Percentiles rank a stretch among this genome's conserved stretches.
Evolutionary conservation across 1,139 yeast species (phyloP).

Genomic region (Meyerozyma smithsonii): DNA sequence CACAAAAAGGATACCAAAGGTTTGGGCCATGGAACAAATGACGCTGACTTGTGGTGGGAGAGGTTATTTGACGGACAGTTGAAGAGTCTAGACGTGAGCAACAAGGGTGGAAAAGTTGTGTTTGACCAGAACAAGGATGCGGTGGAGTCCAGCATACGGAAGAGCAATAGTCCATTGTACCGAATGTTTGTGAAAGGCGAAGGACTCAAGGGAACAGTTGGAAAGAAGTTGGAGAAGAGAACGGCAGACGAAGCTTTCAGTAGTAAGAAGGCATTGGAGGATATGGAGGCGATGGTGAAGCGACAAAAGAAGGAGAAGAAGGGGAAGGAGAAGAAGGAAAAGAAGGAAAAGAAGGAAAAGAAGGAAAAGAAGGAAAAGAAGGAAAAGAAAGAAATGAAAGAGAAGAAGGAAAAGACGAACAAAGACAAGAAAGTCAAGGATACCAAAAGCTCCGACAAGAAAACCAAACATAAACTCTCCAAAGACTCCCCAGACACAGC

Average conservation of each 20-base stretch:
- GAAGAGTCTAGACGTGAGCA: constrained; percentile 64
- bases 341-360: constrained; percentile 6
- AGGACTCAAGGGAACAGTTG: constrained; percentile 74
- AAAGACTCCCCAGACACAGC: too few relatives aligned
- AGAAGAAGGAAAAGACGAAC: constrained; percentile 7
- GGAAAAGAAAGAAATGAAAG: constrained; percentile 5
- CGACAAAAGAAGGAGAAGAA: constrained; percentile 7
- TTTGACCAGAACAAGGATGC: constrained; percentile 42
- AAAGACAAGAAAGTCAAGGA: constrained; percentile 5
- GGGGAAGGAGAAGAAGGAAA: constrained; percentile 7
- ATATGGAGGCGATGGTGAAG: constrained; percentile 9
- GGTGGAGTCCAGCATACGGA: constrained; percentile 37
- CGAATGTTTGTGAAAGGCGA: constrained; percentile 82
- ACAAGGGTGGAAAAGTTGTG: constrained; percentile 19
- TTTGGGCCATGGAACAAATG: constrained; percentile 65
- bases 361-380: constrained; percentile 5
- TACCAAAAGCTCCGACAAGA: background rate
- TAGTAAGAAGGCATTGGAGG: constrained; percentile 12
- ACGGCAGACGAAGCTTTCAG: constrained; percentile 11
- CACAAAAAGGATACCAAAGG: constrained; percentile 92
- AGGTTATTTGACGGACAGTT: constrained; percentile 88
- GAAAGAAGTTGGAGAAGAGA: constrained; percentile 24
- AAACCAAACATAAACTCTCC: background rate
- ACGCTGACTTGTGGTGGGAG: constrained; percentile 97
- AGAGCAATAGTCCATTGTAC: constrained; percentile 57